Conservation (phyloP, 257 asterid species). For the Solanum bulbocastanum region DNA sequence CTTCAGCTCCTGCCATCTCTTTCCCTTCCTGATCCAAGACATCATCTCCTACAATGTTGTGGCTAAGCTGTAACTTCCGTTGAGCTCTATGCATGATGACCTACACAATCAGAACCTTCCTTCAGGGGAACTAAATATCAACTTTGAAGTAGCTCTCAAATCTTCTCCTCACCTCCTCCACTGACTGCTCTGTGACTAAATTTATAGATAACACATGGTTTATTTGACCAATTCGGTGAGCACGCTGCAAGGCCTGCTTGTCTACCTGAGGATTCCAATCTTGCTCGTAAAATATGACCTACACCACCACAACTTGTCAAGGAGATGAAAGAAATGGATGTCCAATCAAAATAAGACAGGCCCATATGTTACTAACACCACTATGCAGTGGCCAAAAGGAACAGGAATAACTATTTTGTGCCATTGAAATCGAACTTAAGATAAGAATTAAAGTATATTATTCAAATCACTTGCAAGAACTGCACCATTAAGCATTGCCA, state of each 20-base stretch:
- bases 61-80: constrained; percentile 79
- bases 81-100: constrained; percentile 84
- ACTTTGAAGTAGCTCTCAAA: neutral
- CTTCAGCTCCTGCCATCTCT: constrained; percentile 43
- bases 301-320: neutral
- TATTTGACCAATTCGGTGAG: constrained; percentile 90
- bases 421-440: neutral
- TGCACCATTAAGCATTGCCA: neutral
- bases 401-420: neutral
- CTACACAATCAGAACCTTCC: constrained; percentile 25
- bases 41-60: constrained; percentile 71
- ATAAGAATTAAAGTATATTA: neutral
- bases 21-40: constrained; percentile 37
- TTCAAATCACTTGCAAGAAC: neutral
- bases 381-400: neutral
- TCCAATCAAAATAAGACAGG: neutral
- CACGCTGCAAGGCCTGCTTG: constrained; percentile 97
- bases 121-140: neutral
- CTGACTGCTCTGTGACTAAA: constrained; percentile 62
- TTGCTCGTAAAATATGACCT: constrained; percentile 96
- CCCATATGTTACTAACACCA: neutral
- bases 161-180: constrained; percentile 67
- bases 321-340: neutral
- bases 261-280: constrained; percentile 99
- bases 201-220: constrained; percentile 75